Evolutionary conservation across 2,329 filamentous ascomycete species (phyloP), one percentile per base, ranked within the genome.

Genomic region (Magnaporthiopsis incrustans): DNA sequence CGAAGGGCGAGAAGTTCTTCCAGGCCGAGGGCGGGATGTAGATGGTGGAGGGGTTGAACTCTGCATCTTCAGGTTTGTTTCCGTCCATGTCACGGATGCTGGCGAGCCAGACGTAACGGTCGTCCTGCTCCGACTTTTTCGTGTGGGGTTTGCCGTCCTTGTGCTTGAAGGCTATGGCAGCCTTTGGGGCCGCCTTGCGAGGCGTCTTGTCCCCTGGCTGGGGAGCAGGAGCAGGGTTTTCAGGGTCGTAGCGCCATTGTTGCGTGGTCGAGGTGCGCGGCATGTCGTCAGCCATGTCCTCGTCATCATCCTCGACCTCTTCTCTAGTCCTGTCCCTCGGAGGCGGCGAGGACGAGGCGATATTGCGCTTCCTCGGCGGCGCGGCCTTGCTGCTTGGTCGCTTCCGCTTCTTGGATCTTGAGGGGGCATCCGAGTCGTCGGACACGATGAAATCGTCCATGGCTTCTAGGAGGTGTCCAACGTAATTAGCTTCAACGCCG

Each of bases 1-100:
- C 95, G 68, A 99, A 99, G 0, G 94, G 85, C 0, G 93, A 96
- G 73, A 99, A 97, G 32, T 90, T 88, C 35, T 78, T 78, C 87
- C 89, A 96, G 0, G 92, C 91, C 44, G 81, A 73, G 0, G 91
- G 90, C 0, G 95, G 95, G 44, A 99, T 89, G 74, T 89, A 97
- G n/a, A 99, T 83, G 0, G 92, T 96, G 26, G 91, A 85, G 11
- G 92, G 91, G 70, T 99, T 93, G 70, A 94, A 97, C 64, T 99
- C 94, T 0, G 93, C 89, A 74, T 97, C 87, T 12, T 85, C 88
- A 0, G 85, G 85, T 0, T 88, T 84, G 71, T 96, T 88, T 63
- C 88, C 87, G 70, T 98, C 92, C 61, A 92, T 91, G 74, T 99
- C 95, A 69, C 84, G 80, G 65, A 95, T 84, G 66, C 93, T 89